These are phyloP conservation scores for Aspergillus proliferans DNA, from an alignment of 2,329 filamentous ascomycete species.

Conservation along the genomic window DNA sequence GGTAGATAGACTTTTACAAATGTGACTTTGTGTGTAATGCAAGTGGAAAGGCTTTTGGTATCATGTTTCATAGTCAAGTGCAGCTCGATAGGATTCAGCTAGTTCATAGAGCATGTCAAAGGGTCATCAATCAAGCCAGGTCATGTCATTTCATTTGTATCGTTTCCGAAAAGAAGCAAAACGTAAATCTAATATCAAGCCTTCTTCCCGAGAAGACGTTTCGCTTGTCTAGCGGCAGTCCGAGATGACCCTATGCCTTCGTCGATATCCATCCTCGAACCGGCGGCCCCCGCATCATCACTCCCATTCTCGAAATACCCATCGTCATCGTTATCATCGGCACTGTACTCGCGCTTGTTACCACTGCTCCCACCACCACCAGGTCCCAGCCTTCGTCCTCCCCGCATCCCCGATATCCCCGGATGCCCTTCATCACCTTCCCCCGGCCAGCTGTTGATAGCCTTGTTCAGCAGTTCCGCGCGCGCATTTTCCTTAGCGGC, in stretches of 20 bases:
- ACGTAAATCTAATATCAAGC: constrained; percentile 10
- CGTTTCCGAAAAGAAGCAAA: neutral
- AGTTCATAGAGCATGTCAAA: too few relatives aligned
- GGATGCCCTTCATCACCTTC: constrained; percentile 9
- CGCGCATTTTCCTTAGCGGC: constrained; percentile 47
- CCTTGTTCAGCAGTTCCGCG: constrained; percentile 44
- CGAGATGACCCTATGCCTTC: constrained; percentile 24
- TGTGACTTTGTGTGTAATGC: constrained; percentile 8
- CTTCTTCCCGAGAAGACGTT: constrained; percentile 33
- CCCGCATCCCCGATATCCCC: constrained; percentile 3
- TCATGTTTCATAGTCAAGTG: neutral
- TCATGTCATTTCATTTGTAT: neutral
- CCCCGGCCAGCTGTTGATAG: constrained; percentile 37
- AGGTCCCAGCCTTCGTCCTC: constrained; percentile 6
- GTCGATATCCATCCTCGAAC: constrained; percentile 37
- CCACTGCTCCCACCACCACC: constrained; percentile 15
- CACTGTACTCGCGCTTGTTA: constrained; percentile 37
- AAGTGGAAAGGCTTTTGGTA: constrained; percentile 3
- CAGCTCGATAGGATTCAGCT: neutral
- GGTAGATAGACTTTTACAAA: constrained; percentile 5
- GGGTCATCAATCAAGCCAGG: too few relatives aligned
- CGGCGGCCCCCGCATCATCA: constrained; percentile 19
- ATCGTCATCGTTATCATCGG: constrained; percentile 35
- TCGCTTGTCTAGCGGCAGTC: constrained; percentile 23
- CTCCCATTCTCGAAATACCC: constrained; percentile 29